These are phyloP conservation scores for Amylocystis lapponica DNA, from an alignment of 768 basidiomycete genomes.

Conservation along the genomic window DNA sequence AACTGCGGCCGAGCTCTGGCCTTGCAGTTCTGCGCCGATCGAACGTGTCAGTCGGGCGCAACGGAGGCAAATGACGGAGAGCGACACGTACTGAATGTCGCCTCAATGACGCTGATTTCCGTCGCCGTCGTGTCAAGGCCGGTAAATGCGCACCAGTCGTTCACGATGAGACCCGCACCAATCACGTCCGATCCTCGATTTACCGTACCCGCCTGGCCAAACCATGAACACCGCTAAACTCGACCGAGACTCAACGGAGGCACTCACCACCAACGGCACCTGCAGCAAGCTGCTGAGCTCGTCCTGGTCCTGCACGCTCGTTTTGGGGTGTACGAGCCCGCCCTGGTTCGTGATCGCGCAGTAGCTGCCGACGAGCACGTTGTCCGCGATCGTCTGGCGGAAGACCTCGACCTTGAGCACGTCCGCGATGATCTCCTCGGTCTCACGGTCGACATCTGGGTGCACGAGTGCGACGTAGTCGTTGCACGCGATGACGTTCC, in stretches of 20 bases:
- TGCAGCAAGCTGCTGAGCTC: constrained; percentile 92
- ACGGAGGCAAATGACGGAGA: constrained; percentile 3
- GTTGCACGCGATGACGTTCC: constrained; percentile 98
- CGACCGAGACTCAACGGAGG: background rate
- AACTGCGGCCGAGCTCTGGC: constrained; percentile 46
- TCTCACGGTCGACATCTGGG: constrained; percentile 96
- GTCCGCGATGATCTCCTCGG: constrained; percentile 99
- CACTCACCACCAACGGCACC: constrained; percentile 86
- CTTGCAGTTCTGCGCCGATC: constrained; percentile 46
- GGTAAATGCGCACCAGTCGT: constrained; percentile 99
- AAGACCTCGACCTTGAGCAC: constrained; percentile 99
- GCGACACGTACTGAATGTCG: constrained; percentile 79
- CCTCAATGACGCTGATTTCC: constrained; percentile 97
- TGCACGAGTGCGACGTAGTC: constrained; percentile 99
- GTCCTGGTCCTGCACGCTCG: constrained; percentile 95
- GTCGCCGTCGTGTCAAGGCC: constrained; percentile 99
- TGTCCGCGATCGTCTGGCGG: constrained; percentile 93
- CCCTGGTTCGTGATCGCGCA: constrained; percentile 96
- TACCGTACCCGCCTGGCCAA: constrained; percentile 86
- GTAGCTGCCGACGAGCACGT: constrained; percentile 95
- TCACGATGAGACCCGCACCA: constrained; percentile 95
- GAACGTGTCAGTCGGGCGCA: constrained; percentile 4
- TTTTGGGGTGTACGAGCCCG: constrained; percentile 96
- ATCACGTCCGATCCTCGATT: constrained; percentile 98
- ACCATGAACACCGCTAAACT: constrained; percentile 2